Evolutionary conservation across 108 stramenopile genomes (phyloP), one percentile per base, ranked within the genome.

Genomic region (Cyclotella sp.): DNA sequence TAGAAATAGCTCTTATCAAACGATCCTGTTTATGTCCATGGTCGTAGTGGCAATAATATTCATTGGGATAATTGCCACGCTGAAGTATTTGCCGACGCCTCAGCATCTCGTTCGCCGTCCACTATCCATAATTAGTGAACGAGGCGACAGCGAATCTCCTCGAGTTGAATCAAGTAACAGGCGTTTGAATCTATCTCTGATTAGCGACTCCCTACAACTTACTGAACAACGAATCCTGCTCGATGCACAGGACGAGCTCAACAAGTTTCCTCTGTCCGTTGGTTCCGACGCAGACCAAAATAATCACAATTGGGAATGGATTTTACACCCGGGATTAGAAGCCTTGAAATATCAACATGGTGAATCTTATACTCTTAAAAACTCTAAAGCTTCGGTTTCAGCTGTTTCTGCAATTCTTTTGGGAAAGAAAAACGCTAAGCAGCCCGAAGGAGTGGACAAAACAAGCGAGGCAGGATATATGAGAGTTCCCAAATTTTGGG

Each of bases 401-500:
- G 74, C 75, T 22, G 46, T 81, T 14, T 63, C 74, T 19, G 39
- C n/a, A 21, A 21, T 69, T 13, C 26, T 81, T 9, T 64, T 68
- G 15, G 59, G 68, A 0, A 68, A 57, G 24, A 57, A 57, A 24
- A 24, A 24, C 12, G 55, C n/a, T 34, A 81, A 46, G 41, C 24
- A 44, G 28, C 16, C 12, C 7, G 55, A 68, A 1, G 41, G 16
- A 19, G 29, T 29, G 4, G 46, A 53, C 18, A 42, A 21, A 27
- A 61, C 40, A 40, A 57, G n/a, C 0, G 54, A 71, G 16, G 68
- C 59, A 18, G 73, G 74, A 22, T 71, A 59, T 19, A 83, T 83
- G 82, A 65, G 82, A 59, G 82, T 79, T 10, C 82, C 82, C n/a
- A 83, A 79, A 63, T 83, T 83, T 54, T 83, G 82, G 82, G 63